These are phyloP conservation scores for Rutstroemia sp. DNA, from an alignment of 2,329 filamentous ascomycete species.

Conservation along the genomic window DNA sequence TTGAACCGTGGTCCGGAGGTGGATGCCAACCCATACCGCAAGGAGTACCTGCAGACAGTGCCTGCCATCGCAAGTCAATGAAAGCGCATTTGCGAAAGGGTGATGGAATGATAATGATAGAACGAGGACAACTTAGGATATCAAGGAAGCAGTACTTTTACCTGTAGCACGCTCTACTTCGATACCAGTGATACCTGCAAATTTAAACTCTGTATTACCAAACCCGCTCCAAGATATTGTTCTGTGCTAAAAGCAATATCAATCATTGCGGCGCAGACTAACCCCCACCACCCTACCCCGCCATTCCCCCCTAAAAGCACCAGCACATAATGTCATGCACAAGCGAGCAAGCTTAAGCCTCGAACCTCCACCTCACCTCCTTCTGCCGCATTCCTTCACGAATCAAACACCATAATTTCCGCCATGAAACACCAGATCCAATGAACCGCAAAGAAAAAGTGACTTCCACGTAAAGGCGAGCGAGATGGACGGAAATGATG, in stretches of 20 bases:
- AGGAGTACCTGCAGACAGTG: slow-evolving; percentile 57
- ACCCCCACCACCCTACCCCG: neutral
- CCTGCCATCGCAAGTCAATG: slow-evolving; percentile 11
- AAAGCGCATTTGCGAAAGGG: neutral
- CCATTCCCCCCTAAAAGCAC: neutral
- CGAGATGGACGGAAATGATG: neutral
- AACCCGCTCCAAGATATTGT: too few relatives aligned
- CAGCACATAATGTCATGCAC: neutral
- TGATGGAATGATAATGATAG: neutral
- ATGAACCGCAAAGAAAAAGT: neutral
- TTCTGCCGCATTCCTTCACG: neutral
- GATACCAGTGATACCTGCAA: neutral
- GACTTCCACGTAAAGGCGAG: neutral
- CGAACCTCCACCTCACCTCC: neutral
- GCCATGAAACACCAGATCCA: neutral
- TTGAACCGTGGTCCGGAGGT: slow-evolving; percentile 73
- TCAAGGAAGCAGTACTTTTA: neutral
- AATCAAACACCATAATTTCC: neutral
- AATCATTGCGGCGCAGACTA: too few relatives aligned
- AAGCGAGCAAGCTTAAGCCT: neutral
- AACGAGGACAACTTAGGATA: neutral
- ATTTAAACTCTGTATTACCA: too few relatives aligned
- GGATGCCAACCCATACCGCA: slow-evolving; percentile 69
- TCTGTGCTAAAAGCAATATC: too few relatives aligned
- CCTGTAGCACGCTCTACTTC: too few relatives aligned